phyloP scores from a whole-genome alignment of 345 rosid species.

The Citrus glauca region DNA sequence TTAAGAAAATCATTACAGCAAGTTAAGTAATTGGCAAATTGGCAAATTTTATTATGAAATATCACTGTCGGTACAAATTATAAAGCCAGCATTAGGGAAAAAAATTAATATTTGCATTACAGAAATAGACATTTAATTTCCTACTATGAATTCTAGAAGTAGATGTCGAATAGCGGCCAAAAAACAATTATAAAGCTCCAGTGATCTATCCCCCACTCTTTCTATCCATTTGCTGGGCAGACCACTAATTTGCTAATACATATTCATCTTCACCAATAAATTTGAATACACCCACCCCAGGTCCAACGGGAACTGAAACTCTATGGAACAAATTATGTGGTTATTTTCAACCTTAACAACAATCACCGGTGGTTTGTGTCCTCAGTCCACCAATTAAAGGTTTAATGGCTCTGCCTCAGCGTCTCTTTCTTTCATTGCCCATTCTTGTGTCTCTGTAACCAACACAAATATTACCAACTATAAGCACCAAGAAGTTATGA shows the following conservation, averaged over 20 bases:
- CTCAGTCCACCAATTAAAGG: constrained; percentile 30
- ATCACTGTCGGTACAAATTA: not conserved
- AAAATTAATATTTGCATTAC: not conserved
- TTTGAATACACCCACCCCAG: constrained; percentile 4
- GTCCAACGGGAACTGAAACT: not conserved
- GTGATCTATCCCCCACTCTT: constrained; percentile 9
- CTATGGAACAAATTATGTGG: constrained; percentile 13
- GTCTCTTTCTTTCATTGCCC: constrained; percentile 58
- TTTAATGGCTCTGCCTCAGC: constrained; percentile 78
- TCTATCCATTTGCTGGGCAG: constrained; percentile 9
- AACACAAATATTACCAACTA: not conserved
- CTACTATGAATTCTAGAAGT: constrained; percentile 2
- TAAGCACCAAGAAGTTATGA: not conserved
- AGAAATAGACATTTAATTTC: constrained; percentile 5
- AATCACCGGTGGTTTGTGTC: not conserved
- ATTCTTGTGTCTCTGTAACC: constrained; percentile 53
- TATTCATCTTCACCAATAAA: not conserved
- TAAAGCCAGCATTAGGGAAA: constrained; percentile 4
- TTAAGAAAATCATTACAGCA: not conserved
- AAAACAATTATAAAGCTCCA: constrained; percentile 7
- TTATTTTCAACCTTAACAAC: constrained; percentile 11
- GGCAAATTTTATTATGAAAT: not conserved
- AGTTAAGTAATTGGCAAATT: not conserved
- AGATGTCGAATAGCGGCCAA: not conserved
- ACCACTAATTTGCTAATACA: constrained; percentile 16